Conservation (phyloP, 495 filamentous ascomycete genomes). For the Bacidia rubella region DNA sequence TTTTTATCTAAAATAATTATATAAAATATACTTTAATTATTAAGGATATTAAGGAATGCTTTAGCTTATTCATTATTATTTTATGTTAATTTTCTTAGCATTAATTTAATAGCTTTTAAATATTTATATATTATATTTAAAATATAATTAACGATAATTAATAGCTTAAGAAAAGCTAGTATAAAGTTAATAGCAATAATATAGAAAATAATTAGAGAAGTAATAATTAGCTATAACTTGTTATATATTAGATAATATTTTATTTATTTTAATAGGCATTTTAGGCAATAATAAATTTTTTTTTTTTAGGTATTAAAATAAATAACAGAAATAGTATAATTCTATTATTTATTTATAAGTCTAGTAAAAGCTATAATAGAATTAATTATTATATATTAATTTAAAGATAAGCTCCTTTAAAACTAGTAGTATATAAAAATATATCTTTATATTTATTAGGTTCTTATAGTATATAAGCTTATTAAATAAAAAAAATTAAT, state of each 20-base stretch:
- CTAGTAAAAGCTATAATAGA: not conserved
- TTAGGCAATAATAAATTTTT: slow-evolving; percentile 1
- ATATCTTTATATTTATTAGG: not conserved
- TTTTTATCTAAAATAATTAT: not conserved
- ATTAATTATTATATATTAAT: not conserved
- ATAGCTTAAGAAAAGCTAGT: not conserved
- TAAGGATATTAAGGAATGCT: not conserved
- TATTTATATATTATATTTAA: slow-evolving; percentile 4
- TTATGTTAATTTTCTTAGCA: not conserved
- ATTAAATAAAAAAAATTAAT: not conserved
- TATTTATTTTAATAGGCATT: slow-evolving; percentile 1
- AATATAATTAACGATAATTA: slow-evolving; percentile 5
- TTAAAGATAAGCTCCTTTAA: not conserved
- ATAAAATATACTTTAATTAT: not conserved
- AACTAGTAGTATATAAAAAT: not conserved
- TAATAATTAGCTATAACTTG: not conserved
- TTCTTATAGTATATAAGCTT: not conserved
- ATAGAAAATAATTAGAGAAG: not conserved
- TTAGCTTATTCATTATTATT: not conserved
- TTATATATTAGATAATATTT: slow-evolving; percentile 1
- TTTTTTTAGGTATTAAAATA: not conserved
- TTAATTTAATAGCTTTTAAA: not conserved
- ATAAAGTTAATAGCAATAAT: slow-evolving; percentile 1
- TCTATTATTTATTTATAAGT: not conserved
- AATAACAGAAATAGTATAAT: not conserved